Conservation (phyloP, 352 stramenopile genomes). For the Blastocystis sp. region DNA sequence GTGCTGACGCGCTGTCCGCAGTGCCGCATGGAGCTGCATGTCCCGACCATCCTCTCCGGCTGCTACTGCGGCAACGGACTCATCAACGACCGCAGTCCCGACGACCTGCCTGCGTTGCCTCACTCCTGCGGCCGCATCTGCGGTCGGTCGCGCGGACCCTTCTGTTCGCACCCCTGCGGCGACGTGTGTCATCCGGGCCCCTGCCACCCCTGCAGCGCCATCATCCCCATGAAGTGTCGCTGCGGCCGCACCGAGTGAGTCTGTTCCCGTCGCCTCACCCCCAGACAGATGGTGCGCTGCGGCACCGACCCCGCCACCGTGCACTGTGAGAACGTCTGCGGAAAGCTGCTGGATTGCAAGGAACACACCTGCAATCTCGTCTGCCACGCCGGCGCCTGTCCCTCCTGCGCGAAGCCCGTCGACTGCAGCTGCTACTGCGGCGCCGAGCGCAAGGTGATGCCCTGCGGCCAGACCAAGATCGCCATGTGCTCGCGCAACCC, state of each 20-base stretch:
- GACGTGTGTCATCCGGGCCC: slow-evolving; percentile 52
- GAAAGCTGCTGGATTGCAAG: slow-evolving; percentile 52
- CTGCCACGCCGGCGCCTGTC: slow-evolving; percentile 30
- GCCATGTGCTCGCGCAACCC: slow-evolving; percentile 37
- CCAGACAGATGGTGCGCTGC: slow-evolving; percentile 48
- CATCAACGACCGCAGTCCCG: background rate
- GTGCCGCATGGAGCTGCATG: slow-evolving; percentile 12
- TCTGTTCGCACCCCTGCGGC: slow-evolving; percentile 47
- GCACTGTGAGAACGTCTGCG: slow-evolving; percentile 50
- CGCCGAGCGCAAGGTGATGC: slow-evolving; percentile 14
- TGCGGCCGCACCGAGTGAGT: slow-evolving; percentile 50
- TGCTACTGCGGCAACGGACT: slow-evolving; percentile 50
- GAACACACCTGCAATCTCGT: slow-evolving; percentile 42
- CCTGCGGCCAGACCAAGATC: slow-evolving; percentile 53
- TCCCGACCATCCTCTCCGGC: slow-evolving; percentile 36
- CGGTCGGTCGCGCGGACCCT: background rate
- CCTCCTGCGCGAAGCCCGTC: slow-evolving; percentile 12
- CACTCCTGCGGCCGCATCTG: slow-evolving; percentile 57
- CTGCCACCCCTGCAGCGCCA: slow-evolving; percentile 53
- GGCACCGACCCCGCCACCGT: background rate
- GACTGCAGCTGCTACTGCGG: slow-evolving; percentile 56
- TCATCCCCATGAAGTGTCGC: slow-evolving; percentile 5
- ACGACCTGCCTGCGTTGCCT: background rate
- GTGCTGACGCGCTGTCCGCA: slow-evolving; percentile 15
- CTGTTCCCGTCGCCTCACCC: background rate